Base-by-base conservation (phyloP, 2,329 filamentous ascomycete species). In the Ophiostoma sp. region DNA sequence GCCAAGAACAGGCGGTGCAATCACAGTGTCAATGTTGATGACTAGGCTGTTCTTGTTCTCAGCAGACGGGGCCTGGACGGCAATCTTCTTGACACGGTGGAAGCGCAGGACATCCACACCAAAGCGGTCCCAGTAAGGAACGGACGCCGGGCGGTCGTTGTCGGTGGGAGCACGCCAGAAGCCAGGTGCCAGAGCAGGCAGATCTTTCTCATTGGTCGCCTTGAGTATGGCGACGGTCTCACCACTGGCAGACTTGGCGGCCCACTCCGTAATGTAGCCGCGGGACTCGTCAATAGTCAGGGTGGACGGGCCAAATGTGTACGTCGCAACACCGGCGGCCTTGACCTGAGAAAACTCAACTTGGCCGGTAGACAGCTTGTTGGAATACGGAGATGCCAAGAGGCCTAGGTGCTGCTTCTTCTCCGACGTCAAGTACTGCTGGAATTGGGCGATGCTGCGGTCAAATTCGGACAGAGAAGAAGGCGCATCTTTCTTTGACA, bases 141-240 rank as follows among this genome's bases (percentile, higher is more conserved):
- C 79, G 11, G 85, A 83, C 16, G 76, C 74, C 0, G 83, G 81
- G 0, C 79, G 77, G 73, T 90, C 88, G 72, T 90, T 90, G 75
- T 90, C 85, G 0, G 87, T 90, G 14, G 83, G 82, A 0, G 87
- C 84, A 4, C 87, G 85, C 82, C 86, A 89, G 76, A 90, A 85
- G 5, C 80, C 78, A 1, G 84, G 80, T 8, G 76, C 73, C 16
- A 82, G 75, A 36, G 79, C 80, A 3, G 76, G 75, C 7, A 75
- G 72, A 79, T 18, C 49, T 1, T 11, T 67, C 14, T 36, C 27
- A 6, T n/a, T 27, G 14, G 41, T 36, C 0, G 66, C 6, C 12
- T 12, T 65, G 5, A 69, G 47, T 8, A 69, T 6, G 6, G 47
- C 44, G 16, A 9, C 16, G 3, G n/a, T 11, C 38, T 55, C 5